A percentile compares a stretch with the other conserved stretches of the same genome.
phyloP scores from a whole-genome alignment of 352 stramenopile species.

The Globisporangium paddicum region DNA sequence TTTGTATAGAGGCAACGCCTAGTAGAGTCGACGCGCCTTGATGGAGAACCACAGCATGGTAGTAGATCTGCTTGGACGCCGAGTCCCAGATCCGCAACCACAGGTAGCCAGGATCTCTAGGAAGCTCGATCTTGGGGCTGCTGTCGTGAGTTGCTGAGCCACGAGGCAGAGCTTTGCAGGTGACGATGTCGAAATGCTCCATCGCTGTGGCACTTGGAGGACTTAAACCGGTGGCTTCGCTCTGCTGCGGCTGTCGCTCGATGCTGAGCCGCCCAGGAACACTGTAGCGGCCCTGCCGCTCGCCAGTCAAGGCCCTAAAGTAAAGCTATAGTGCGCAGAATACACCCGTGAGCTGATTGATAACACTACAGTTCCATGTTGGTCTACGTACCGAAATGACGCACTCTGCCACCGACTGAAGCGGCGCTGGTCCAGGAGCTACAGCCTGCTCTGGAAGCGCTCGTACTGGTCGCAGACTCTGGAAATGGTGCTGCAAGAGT shows the following conservation, averaged over 20 bases:
- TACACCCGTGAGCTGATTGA: too few species aligned
- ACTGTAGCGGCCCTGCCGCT: not conserved
- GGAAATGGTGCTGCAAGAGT: slow-evolving; percentile 38
- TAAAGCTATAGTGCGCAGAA: too few species aligned
- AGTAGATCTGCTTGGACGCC: slow-evolving; percentile 20
- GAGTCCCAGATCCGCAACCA: slow-evolving; percentile 28
- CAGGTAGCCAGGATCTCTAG: slow-evolving; percentile 30
- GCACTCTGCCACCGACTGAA: slow-evolving; percentile 13
- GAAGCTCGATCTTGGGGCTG: slow-evolving; percentile 23
- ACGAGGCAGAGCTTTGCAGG: not conserved
- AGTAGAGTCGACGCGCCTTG: slow-evolving; percentile 17
- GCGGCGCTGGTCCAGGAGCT: not conserved
- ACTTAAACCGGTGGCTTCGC: not conserved
- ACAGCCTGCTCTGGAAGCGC: slow-evolving; percentile 15
- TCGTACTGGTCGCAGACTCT: slow-evolving; percentile 22
- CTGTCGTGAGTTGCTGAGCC: not conserved
- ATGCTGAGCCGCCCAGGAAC: slow-evolving; percentile 4
- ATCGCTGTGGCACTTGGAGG: slow-evolving; percentile 10
- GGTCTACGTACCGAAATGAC: slow-evolving; percentile 26
- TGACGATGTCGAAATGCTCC: slow-evolving; percentile 32
- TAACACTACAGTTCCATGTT: too few species aligned
- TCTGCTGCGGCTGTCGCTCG: slow-evolving; percentile 10
- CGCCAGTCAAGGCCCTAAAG: slow-evolving; percentile 7
- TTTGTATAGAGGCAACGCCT: slow-evolving; percentile 17
- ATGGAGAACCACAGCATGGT: slow-evolving; percentile 31